Evolutionary conservation across 1,284 basidiomycete genomes (phyloP).

Genomic region (Tilletiaria anomala): DNA sequence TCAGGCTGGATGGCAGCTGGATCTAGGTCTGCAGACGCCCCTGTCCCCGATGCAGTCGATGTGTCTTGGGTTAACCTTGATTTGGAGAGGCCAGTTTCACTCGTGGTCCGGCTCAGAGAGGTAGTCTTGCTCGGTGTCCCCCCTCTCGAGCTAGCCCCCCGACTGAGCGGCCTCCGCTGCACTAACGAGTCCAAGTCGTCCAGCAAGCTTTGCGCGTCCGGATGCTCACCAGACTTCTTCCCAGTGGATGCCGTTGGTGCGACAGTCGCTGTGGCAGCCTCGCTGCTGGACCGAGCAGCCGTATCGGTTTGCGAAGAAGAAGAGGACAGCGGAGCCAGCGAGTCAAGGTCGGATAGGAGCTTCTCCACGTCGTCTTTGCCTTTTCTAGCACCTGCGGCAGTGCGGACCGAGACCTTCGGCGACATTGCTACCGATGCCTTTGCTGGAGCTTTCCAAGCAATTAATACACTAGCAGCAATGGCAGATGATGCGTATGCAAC

Average conservation of each 20-base stretch:
- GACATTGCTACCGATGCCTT: too few relatives aligned
- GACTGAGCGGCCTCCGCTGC: conserved; percentile 6
- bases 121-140: neutral
- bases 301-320: too few relatives aligned
- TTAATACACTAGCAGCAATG: too few relatives aligned
- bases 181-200: conserved; percentile 37
- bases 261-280: conserved; percentile 6
- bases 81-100: too few relatives aligned
- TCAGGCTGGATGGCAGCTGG: neutral
- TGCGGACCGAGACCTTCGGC: too few relatives aligned
- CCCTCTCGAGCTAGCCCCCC: neutral
- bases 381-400: too few relatives aligned
- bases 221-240: too few relatives aligned
- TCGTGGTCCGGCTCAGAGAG: too few relatives aligned
- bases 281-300: neutral
- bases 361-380: conserved; percentile 18
- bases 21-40: neutral
- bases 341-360: conserved; percentile 34
- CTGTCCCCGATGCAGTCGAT: too few relatives aligned
- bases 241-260: conserved; percentile 2
- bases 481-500: too few relatives aligned
- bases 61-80: too few relatives aligned
- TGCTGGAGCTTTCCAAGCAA: too few relatives aligned
- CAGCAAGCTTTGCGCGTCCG: conserved; percentile 34
- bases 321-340: conserved; percentile 5